Evolutionary conservation across 2,329 filamentous ascomycete species (phyloP), one percentile per base, ranked within the genome.

Genomic region (Colletotrichum sidae): DNA sequence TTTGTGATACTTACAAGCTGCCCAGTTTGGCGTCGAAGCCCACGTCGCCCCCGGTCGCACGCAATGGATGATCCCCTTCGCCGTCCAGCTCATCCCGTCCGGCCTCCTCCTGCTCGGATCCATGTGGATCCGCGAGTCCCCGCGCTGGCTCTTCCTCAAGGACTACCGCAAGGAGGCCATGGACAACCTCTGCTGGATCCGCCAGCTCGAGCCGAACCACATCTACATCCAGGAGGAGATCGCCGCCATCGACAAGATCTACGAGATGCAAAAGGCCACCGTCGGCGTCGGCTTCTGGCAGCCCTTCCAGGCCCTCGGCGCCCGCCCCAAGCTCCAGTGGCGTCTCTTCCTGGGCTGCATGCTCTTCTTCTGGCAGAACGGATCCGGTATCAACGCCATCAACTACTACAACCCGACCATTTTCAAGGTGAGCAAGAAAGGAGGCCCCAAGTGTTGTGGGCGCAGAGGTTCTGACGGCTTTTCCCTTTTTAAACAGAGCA

Each of bases 331-430:
- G 69, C 80, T 88, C 49, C 81, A 83, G 61, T 88, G 84, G 75
- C 84, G 88, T 47, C 83, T 91, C 68, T 85, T 89, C 72, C 80
- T 91, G 15, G 88, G 88, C 55, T 84, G 86, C 33, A 85, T 88
- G 71, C 79, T 92, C 12, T 90, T 90, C 81, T 80, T 90, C 68
- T 90, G 86, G 83, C 89, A 91, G 73, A 91, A 91, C 67, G 85
- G 86, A 7, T 84, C 81, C 0, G 89, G 89, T 2, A 89, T 88
- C 73, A 90, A 90, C 70, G 88, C 87, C 5, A 85, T 88, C 74
- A 90, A 89, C 76, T 89, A 90, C 74, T 89, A 87, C 70, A 81
- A 79, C 0, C 88, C 88, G 0, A 88, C 86, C 0, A 84, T 90
- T 10, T 90, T 91, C 78, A 83, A 51, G 1, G 47, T 90, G 44